Conservation (phyloP, 805 yeast species). For the Hanseniaspora mollemarum region DNA sequence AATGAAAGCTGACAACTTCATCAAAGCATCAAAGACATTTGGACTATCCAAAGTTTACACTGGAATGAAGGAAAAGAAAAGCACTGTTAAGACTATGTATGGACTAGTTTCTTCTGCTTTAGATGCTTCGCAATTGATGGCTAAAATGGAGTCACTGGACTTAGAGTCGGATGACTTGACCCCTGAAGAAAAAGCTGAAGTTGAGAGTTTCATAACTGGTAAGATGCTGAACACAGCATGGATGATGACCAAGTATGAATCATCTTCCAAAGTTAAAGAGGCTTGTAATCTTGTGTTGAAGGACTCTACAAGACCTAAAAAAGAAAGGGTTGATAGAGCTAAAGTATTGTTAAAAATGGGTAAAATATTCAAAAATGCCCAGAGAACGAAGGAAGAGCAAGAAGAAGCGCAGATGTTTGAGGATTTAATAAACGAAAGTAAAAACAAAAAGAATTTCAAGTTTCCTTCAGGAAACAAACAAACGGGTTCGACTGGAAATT, state of each 20-base stretch:
- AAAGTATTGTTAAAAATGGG: conserved; percentile 68
- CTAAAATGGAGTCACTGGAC: conserved; percentile 62
- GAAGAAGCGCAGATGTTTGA: conserved; percentile 88
- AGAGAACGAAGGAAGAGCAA: conserved; percentile 76
- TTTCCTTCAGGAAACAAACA: conserved; percentile 23
- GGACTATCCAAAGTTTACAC: conserved; percentile 81
- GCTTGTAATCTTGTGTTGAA: conserved; percentile 68
- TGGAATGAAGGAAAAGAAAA: conserved; percentile 72
- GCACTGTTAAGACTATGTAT: conserved; percentile 71
- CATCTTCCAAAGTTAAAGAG: conserved; percentile 64
- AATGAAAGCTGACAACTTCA: conserved; percentile 59
- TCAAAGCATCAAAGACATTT: conserved; percentile 65
- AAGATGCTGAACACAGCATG: conserved; percentile 88
- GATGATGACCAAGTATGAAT: conserved; percentile 85
- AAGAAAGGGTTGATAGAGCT: conserved; percentile 63
- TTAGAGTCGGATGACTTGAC: conserved; percentile 41
- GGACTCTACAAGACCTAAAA: conserved; percentile 51
- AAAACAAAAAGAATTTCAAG: conserved; percentile 46
- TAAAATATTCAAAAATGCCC: conserved; percentile 48
- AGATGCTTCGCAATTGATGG: conserved; percentile 74
- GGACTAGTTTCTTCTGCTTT: conserved; percentile 70
- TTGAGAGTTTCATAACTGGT: conserved; percentile 74
- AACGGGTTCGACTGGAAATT: not conserved
- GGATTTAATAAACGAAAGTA: conserved; percentile 81
- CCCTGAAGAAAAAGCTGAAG: conserved; percentile 56